Evolutionary conservation across 1,139 yeast species (phyloP), one percentile per base, ranked within the genome.

Genomic region (Spathaspora sp.): DNA sequence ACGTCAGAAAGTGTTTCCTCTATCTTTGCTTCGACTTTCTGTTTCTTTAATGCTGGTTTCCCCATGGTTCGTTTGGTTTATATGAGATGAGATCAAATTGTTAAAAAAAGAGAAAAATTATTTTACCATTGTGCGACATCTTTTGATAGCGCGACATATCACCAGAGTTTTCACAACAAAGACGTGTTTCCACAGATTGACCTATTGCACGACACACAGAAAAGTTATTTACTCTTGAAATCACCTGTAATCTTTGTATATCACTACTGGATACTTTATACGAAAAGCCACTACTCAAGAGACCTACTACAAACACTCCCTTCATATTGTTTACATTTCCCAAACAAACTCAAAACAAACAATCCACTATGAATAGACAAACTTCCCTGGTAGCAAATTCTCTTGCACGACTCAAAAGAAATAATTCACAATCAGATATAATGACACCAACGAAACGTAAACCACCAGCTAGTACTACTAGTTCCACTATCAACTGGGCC

Each of bases 1-100:
- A 49, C 56, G 31, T 46, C 47, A 18, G 39, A 46, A 27, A 45
- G 58, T 33, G 13, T n/a, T 4, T 47, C 52, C 6, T 46, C 48
- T 27, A 31, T 47, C 26, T 49, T 51, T 31, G 42, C 38, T 20
- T 43, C 42, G 8, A 33, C 38, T 34, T 42, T 43, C 27, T 29
- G 47, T 43, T 41, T 56, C 51, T 41, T 54, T 31, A n/a, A 10
- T 38, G 17, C 38, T 13, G 37, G 17, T 27, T n/a, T 18, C n/a
- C 17, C 36, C 36, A 31, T 31, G 16, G 4, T 29, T 11, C 3
- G 7, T 13, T 13, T 15, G 10, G 18, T 4, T 31, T 2, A 4
- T 29, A 31, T 31, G 36, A 31, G 36, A 31, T 31, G 36, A 31
- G 36, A 31, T 31, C 36, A 31, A 31, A n/a, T 29, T 6, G 18